Base-by-base conservation (phyloP, 1,139 yeast genomes). In the Protomyces inouyei region DNA sequence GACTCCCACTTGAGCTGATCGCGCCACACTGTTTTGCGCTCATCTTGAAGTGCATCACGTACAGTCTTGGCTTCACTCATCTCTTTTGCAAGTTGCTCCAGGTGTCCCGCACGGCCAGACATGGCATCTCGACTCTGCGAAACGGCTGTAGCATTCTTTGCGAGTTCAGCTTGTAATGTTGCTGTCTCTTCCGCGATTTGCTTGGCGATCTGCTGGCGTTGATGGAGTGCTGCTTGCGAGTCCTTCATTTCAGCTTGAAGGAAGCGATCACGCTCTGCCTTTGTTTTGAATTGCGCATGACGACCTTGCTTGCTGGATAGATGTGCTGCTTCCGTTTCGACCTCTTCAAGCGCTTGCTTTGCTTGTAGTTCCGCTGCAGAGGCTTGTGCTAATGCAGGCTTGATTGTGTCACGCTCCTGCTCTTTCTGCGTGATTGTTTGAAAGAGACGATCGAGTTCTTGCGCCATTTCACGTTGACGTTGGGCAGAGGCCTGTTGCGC, bases 21-120 rank as follows among this genome's bases (percentile, higher is more conserved):
- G 72, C 97, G 83, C 97, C 97, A 90, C 16, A 86, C 75, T 14
- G 76, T 76, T 72, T 88, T 89, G 70, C 95, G 81, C 67, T 82
- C 79, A 71, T 92, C 97, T 16, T 83, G 79, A 37, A 84, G 77
- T 3, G 72, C 75, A 37, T 71, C 73, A 28, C 73, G 71, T 12
- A 46, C 57, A 35, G 23, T 60, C 40, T 64, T 61, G 36, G 67
- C 64, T 18, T 57, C 60, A 3, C 55, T 21, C 12, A 64, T 55
- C n/a, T 64, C 67, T 32, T 55, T 32, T 16, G 60, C 56, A 3
- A 69, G 21, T 32, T 57, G 57, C 8, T 56, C 66, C 8, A 68
- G 55, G 8, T 48, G 45, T 18, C 46, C 73, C 2, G 68, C 64
- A 16, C 60, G 46, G 28, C 61, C 53, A 14, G 46, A 43, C n/a